Evolutionary conservation across 768 basidiomycete genomes (phyloP).

Genomic region (Suillus lakei): DNA sequence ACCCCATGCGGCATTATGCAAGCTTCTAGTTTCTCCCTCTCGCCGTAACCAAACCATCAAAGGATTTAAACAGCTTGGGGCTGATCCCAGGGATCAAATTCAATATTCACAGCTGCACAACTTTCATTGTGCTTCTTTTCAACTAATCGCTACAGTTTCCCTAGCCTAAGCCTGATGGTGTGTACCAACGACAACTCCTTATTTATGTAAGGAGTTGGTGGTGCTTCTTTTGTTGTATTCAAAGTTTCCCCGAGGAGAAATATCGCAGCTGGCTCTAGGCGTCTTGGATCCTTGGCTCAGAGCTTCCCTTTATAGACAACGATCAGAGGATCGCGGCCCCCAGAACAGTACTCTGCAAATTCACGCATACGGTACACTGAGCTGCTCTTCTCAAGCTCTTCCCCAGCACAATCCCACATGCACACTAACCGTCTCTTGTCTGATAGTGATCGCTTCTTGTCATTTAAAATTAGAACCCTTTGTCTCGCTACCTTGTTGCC

Average conservation of each 20-base stretch:
- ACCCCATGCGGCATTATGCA: background rate
- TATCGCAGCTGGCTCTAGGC: background rate
- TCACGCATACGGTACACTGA: background rate
- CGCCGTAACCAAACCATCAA: background rate
- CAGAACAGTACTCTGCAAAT: background rate
- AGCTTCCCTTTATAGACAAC: background rate
- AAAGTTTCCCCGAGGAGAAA: slow-evolving; percentile 1
- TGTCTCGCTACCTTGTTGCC: background rate
- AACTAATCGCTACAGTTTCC: background rate
- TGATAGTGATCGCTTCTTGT: background rate
- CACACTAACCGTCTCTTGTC: background rate
- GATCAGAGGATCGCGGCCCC: background rate
- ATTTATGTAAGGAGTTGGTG: background rate
- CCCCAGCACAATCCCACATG: background rate
- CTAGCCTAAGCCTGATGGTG: background rate
- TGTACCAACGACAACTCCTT: background rate
- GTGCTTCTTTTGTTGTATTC: background rate
- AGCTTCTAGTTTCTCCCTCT: background rate
- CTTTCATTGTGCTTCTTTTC: background rate
- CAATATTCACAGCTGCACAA: background rate
- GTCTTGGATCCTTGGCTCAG: background rate
- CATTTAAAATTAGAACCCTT: background rate
- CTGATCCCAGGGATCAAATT: background rate
- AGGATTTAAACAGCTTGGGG: background rate
- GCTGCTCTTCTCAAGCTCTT: background rate